Evolutionary conservation across 371 early-diverging fungal species (phyloP), one percentile per base, ranked within the genome.

Genomic region (Zopfochytrium polystomum): DNA sequence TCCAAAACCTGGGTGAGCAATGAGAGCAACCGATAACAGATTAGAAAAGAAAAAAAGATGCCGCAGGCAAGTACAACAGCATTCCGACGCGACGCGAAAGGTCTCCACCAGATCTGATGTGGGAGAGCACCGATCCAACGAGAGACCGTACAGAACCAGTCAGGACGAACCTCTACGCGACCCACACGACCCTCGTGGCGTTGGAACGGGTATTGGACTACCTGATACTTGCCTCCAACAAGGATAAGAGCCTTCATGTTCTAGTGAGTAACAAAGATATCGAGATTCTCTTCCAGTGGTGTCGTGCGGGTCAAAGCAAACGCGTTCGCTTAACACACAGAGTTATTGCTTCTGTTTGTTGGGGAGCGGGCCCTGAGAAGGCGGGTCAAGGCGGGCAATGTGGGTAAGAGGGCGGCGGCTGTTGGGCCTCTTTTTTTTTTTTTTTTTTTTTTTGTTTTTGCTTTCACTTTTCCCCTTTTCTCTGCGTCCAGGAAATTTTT

Each of bases 221-320:
- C 18, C 11, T 38, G 11, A 38, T 11, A 38, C 38, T 11, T 11
- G 38, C 96, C 99, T 66, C 99, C 99, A 69, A 97, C 98, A 63
- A 99, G 92, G 83, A 99, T 95, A 65, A 99, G 86, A 52, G 98
- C 99, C 79, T 95, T 96, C 93, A 94, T 93, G 60, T 9, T 23
- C 18, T 18, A 38, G n/a, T n/a, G n/a, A n/a, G n/a, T n/a, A n/a
- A n/a, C n/a, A n/a, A n/a, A n/a, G n/a, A 38, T 38, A 18, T 18
- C 18, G 38, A 38, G 18, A 38, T 38, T 7, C 38, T 38, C 7
- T 18, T 38, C 11, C 38, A 38, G 38, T n/a, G n/a, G n/a, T n/a
- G n/a, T n/a, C n/a, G n/a, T n/a, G n/a, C n/a, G n/a, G n/a, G n/a
- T n/a, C n/a, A n/a, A n/a, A n/a, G n/a, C n/a, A n/a, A n/a, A n/a